Conservation (phyloP, 1,284 basidiomycete species). For the Rhizoctonia solani region DNA sequence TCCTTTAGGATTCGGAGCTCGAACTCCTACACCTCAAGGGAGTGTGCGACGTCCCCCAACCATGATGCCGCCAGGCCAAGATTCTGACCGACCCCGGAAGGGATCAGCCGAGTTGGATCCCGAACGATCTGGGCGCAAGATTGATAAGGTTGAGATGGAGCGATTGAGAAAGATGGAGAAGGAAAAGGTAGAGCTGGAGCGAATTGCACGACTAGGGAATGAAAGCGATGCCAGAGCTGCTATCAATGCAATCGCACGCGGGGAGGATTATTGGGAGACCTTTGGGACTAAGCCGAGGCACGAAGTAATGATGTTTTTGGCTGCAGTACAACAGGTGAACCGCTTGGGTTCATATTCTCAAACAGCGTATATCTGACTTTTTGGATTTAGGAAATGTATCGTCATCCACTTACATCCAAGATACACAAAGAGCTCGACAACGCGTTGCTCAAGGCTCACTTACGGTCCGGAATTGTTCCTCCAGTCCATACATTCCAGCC, state of each 20-base stretch:
- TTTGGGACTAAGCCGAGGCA: slow-evolving; percentile 29
- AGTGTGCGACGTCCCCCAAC: slow-evolving; percentile 23
- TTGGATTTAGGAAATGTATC: slow-evolving; percentile 30
- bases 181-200: slow-evolving; percentile 23
- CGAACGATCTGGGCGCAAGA: not conserved
- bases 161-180: slow-evolving; percentile 30
- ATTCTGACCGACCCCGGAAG: slow-evolving; percentile 22
- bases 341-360: not conserved
- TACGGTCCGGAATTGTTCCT: slow-evolving; percentile 28
- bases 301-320: slow-evolving; percentile 29
- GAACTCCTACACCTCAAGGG: slow-evolving; percentile 9
- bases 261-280: slow-evolving; percentile 28
- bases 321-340: slow-evolving; percentile 17
- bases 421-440: slow-evolving; percentile 32
- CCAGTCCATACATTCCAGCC: slow-evolving; percentile 29
- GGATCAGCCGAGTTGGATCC: slow-evolving; percentile 15
- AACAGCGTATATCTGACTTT: not conserved
- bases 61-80: slow-evolving; percentile 23
- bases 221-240: slow-evolving; percentile 24
- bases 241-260: slow-evolving; percentile 26
- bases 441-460: slow-evolving; percentile 27
- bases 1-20: slow-evolving; percentile 3
- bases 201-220: slow-evolving; percentile 22
- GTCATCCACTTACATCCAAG: slow-evolving; percentile 30
- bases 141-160: slow-evolving; percentile 15